Conservation (phyloP, 495 filamentous ascomycete genomes). For the Lepraria neglecta region DNA sequence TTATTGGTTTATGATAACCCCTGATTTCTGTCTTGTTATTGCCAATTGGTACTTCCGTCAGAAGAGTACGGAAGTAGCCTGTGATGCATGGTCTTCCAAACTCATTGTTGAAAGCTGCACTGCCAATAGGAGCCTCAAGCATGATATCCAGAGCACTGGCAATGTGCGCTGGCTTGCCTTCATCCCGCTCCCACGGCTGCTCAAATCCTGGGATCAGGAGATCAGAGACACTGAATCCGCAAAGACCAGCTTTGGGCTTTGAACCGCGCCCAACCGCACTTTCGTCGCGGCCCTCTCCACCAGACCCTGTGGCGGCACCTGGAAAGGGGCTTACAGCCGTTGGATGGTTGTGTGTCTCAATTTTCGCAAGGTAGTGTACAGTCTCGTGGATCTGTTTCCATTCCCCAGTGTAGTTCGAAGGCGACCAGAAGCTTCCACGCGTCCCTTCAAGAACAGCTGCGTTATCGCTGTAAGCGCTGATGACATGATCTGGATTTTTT, state of each 20-base stretch:
- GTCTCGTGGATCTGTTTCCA: slow-evolving; percentile 84
- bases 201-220: slow-evolving; percentile 74
- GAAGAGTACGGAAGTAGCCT: slow-evolving; percentile 84
- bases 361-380: slow-evolving; percentile 86
- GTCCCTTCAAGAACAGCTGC: slow-evolving; percentile 84
- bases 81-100: slow-evolving; percentile 88
- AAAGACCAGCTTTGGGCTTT: slow-evolving; percentile 84
- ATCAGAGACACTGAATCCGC: slow-evolving; percentile 91
- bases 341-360: slow-evolving; percentile 77
- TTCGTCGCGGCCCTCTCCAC: slow-evolving; percentile 92
- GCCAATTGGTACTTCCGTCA: slow-evolving; percentile 56
- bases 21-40: slow-evolving; percentile 63
- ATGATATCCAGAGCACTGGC: slow-evolving; percentile 93
- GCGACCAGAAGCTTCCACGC: slow-evolving; percentile 73
- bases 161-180: slow-evolving; percentile 86
- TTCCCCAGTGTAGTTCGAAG: slow-evolving; percentile 71
- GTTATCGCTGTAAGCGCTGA: slow-evolving; percentile 97
- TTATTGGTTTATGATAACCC: slow-evolving; percentile 97
- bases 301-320: slow-evolving; percentile 87
- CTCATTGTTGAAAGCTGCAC: slow-evolving; percentile 94
- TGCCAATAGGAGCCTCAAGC: slow-evolving; percentile 83
- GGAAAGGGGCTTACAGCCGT: slow-evolving; percentile 84
- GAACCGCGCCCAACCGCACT: slow-evolving; percentile 90
- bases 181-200: slow-evolving; percentile 83
- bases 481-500: slow-evolving; percentile 64